Conservation (phyloP, 202 grass and related monocot genomes). For the Digitaria exilis region DNA sequence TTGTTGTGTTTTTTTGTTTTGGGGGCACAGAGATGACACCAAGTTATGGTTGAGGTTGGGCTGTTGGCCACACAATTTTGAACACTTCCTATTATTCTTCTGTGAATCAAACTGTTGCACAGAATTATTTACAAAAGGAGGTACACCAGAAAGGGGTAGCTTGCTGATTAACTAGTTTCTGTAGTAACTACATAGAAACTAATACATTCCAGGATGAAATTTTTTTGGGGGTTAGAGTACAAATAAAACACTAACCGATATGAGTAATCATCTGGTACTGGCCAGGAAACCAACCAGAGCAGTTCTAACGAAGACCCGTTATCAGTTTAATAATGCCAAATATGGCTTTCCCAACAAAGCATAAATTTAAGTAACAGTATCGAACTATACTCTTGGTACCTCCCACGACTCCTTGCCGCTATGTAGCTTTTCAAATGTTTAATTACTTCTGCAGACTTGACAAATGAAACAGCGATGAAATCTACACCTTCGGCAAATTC, state of each 20-base stretch:
- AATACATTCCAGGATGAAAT: neutral
- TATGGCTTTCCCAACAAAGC: neutral
- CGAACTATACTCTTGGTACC: conserved; percentile 45
- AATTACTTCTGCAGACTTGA: conserved; percentile 97
- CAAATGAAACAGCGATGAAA: conserved; percentile 94
- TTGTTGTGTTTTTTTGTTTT: no score
- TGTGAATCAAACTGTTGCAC: neutral
- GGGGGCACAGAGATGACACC: neutral
- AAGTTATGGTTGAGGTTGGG: neutral
- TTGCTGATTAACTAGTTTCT: neutral
- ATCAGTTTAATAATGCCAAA: neutral
- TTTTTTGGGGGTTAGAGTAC: neutral
- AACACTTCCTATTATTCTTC: neutral
- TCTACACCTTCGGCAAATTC: conserved; percentile 92
- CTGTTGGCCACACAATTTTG: no score
- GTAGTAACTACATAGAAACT: conserved; percentile 11
- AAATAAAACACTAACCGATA: neutral
- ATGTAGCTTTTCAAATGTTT: conserved; percentile 98
- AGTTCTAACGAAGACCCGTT: neutral
- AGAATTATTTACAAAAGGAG: conserved; percentile 3
- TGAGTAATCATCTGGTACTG: neutral
- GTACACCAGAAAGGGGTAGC: neutral
- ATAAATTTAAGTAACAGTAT: neutral
- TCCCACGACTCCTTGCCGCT: conserved; percentile 73
- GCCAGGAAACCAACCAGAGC: neutral